Evolutionary conservation across 2,329 filamentous ascomycete species (phyloP).

Genomic region (Orbilia javanica): DNA sequence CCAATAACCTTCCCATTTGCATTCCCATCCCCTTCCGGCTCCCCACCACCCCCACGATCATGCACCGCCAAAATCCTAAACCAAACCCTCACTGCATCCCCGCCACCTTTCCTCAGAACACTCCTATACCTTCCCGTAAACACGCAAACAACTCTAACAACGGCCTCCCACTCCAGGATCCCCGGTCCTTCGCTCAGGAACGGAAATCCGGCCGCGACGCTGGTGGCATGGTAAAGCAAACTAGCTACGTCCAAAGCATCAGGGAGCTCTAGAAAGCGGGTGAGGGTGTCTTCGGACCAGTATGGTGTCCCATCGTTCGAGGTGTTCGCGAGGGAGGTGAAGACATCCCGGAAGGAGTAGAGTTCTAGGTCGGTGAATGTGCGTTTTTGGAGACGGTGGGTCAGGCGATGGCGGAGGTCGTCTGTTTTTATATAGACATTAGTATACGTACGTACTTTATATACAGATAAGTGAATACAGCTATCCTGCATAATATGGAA

Average conservation of each 20-base stretch:
- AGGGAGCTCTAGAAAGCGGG: constrained; percentile 79
- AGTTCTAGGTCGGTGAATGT: constrained; percentile 79
- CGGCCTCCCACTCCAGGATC: constrained; percentile 76
- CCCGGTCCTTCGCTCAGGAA: constrained; percentile 77
- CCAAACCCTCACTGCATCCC: constrained; percentile 73
- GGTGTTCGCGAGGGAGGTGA: constrained; percentile 75
- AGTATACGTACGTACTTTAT: too few relatives aligned
- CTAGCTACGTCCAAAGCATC: constrained; percentile 76
- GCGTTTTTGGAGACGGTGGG: constrained; percentile 72
- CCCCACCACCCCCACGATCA: constrained; percentile 72
- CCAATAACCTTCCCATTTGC: constrained; percentile 27
- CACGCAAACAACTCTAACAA: constrained; percentile 79
- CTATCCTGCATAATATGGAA: too few relatives aligned
- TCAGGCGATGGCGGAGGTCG: constrained; percentile 60
- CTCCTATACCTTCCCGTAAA: constrained; percentile 77
- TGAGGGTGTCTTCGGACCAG: constrained; percentile 77
- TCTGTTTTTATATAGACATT: constrained; percentile 42
- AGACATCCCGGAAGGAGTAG: constrained; percentile 80
- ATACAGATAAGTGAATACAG: too few relatives aligned
- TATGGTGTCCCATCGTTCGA: constrained; percentile 72
- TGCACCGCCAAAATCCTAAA: constrained; percentile 80
- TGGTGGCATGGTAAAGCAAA: constrained; percentile 78
- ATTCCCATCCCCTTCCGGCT: neutral
- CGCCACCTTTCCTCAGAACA: constrained; percentile 67
- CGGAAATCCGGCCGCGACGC: constrained; percentile 79